phyloP scores from a whole-genome alignment of 108 stramenopile species.

The Stephanodiscus minutulus region DNA sequence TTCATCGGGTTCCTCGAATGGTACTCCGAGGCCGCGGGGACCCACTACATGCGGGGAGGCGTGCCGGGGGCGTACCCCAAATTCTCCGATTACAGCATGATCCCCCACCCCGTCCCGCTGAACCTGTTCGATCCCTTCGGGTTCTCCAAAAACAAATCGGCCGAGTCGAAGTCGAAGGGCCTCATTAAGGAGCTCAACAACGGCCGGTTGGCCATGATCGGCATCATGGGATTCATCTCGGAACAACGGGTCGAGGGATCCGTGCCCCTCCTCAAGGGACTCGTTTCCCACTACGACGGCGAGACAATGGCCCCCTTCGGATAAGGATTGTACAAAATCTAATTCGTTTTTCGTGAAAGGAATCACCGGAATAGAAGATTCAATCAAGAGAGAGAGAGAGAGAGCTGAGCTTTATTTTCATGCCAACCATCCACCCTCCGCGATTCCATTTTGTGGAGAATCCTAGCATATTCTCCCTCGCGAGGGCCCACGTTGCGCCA shows the following conservation, averaged over 20 bases:
- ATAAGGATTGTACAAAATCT: not conserved
- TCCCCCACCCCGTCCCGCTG: slow-evolving; percentile 82
- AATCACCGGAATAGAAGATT: not conserved
- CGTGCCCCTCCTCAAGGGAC: slow-evolving; percentile 74
- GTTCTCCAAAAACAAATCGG: slow-evolving; percentile 54
- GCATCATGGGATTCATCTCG: slow-evolving; percentile 76
- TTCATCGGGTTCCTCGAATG: slow-evolving; percentile 82
- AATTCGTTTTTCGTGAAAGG: not conserved
- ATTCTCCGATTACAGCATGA: slow-evolving; percentile 55
- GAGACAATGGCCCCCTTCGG: slow-evolving; percentile 70
- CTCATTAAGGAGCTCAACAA: slow-evolving; percentile 76
- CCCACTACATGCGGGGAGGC: slow-evolving; percentile 83
- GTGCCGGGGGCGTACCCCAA: slow-evolving; percentile 72
- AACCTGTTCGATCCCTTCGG: slow-evolving; percentile 77
- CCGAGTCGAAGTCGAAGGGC: slow-evolving; percentile 68
- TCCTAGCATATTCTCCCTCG: too few species aligned
- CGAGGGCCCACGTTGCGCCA: too few species aligned
- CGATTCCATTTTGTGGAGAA: too few species aligned
- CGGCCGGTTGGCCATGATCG: slow-evolving; percentile 76
- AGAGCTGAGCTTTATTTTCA: too few species aligned
- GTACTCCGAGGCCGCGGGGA: slow-evolving; percentile 68
- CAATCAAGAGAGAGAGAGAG: too few species aligned
- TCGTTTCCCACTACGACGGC: slow-evolving; percentile 70
- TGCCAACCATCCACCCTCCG: not conserved
- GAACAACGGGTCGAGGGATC: slow-evolving; percentile 80